These are phyloP conservation scores for Adiantum capillusveneris DNA, from an alignment of 75 land plant species.

Conservation along the genomic window DNA sequence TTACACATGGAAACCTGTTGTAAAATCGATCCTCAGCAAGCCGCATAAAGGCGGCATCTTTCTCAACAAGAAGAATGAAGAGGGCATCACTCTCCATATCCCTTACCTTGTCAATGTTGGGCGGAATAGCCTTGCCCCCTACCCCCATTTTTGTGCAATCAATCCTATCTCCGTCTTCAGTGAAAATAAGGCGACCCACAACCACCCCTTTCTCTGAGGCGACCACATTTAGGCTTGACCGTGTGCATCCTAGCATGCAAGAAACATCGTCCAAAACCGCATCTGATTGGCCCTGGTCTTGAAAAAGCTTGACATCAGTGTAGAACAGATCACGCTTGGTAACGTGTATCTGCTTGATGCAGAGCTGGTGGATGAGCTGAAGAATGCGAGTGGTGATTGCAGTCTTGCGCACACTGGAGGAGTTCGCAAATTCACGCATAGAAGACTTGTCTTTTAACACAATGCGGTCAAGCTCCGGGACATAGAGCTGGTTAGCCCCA, in stretches of 20 bases:
- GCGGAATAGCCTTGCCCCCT: slow-evolving; percentile 98
- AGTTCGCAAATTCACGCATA: slow-evolving; percentile 52
- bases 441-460: slow-evolving; percentile 75
- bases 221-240: slow-evolving; percentile 37
- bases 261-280: slow-evolving; percentile 84
- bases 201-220: slow-evolving; percentile 40
- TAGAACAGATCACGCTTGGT: slow-evolving; percentile 96
- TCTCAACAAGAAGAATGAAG: slow-evolving; percentile 91
- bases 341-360: slow-evolving; percentile 71
- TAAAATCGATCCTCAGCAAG: slow-evolving; percentile 92
- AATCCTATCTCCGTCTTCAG: slow-evolving; percentile 82
- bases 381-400: slow-evolving; percentile 75
- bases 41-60: slow-evolving; percentile 94
- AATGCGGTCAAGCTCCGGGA: slow-evolving; percentile 88
- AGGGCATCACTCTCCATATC: slow-evolving; percentile 83
- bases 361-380: slow-evolving; percentile 76
- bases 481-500: slow-evolving; percentile 75
- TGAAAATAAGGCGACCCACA: slow-evolving; percentile 51
- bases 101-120: slow-evolving; percentile 83
- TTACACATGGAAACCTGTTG: slow-evolving; percentile 89
- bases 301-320: slow-evolving; percentile 93
- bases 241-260: slow-evolving; percentile 89
- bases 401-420: slow-evolving; percentile 69
- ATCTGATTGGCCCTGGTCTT: slow-evolving; percentile 86
- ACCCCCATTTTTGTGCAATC: slow-evolving; percentile 98